phyloP scores from a whole-genome alignment of 176 grass and related monocot genomes.

The Oryza glumipatula region DNA sequence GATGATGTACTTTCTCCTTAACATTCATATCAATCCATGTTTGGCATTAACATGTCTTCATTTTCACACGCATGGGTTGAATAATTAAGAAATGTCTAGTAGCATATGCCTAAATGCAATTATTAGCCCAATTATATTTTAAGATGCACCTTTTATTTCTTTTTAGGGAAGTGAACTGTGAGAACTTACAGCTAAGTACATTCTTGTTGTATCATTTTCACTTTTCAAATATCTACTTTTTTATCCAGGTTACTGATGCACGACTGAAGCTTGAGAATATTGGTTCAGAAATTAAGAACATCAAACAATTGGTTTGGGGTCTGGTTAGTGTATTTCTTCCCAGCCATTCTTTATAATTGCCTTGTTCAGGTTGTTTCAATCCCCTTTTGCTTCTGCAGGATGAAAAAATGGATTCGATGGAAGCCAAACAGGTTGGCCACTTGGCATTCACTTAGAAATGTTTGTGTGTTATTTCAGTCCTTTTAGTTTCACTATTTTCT shows the following conservation, averaged over 20 bases:
- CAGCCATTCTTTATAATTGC: conserved; percentile 21
- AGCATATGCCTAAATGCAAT: conserved; percentile 5
- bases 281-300: conserved; percentile 80
- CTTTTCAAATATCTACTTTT: conserved; percentile 38
- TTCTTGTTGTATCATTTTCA: not conserved
- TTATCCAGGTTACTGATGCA: conserved; percentile 82
- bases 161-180: conserved; percentile 12
- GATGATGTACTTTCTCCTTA: conserved; percentile 63
- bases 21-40: conserved; percentile 21
- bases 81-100: conserved; percentile 7
- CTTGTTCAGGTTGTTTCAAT: conserved; percentile 39
- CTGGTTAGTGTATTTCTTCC: conserved; percentile 57
- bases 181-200: not conserved
- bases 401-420: conserved; percentile 90
- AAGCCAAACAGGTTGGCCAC: conserved; percentile 72
- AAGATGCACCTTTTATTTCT: conserved; percentile 5
- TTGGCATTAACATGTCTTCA: conserved; percentile 19
- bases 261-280: conserved; percentile 77
- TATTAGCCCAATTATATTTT: not conserved
- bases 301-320: conserved; percentile 85
- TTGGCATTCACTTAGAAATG: conserved; percentile 24
- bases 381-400: conserved; percentile 52
- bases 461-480: conserved; percentile 18
- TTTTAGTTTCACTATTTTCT: conserved; percentile 14
- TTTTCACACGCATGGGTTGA: conserved; percentile 1